Percentiles rank a stretch among this genome's conserved stretches.
phyloP scores from a whole-genome alignment of 768 basidiomycete species.

The Omphalotus guepiniiformis region DNA sequence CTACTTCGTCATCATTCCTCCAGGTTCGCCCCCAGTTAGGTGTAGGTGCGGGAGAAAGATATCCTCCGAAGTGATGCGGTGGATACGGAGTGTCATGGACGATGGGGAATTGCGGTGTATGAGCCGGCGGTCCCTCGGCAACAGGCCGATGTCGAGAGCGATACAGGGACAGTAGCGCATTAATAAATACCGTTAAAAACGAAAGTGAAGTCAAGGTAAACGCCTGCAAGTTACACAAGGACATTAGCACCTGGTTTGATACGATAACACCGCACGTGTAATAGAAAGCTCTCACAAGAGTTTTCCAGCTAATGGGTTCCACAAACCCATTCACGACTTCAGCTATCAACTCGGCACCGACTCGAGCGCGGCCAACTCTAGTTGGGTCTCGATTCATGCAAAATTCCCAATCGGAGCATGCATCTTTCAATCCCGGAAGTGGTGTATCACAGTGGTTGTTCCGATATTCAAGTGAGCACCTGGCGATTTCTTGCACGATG shows the following conservation, averaged over 20 bases:
- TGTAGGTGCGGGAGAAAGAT: conserved; percentile 47
- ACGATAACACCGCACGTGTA: too few relatives aligned
- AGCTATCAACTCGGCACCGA: conserved; percentile 92
- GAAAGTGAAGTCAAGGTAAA: conserved; percentile 74
- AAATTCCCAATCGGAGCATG: conserved; percentile 86
- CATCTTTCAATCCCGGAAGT: conserved; percentile 83
- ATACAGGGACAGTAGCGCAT: conserved; percentile 73
- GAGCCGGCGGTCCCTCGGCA: conserved; percentile 26
- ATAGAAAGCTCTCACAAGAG: conserved; percentile 64
- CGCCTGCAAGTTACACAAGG: too few relatives aligned
- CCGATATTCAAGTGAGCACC: conserved; percentile 77
- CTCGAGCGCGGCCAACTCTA: conserved; percentile 80
- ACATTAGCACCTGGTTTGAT: too few relatives aligned
- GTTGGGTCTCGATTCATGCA: conserved; percentile 96
- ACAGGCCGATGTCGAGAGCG: conserved; percentile 58
- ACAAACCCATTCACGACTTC: conserved; percentile 97
- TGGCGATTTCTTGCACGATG: conserved; percentile 87
- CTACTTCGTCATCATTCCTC: conserved; percentile 23
- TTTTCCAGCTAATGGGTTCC: conserved; percentile 97
- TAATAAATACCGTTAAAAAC: conserved; percentile 77
- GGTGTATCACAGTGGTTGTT: conserved; percentile 80
- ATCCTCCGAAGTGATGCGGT: conserved; percentile 40
- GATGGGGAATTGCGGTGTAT: conserved; percentile 36
- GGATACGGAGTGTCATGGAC: conserved; percentile 38
- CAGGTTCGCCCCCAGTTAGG: conserved; percentile 43